Evolutionary conservation across 2,329 filamentous ascomycete genomes (phyloP), one percentile per base, ranked within the genome.

Genomic region (Aspergillus fischeri): DNA sequence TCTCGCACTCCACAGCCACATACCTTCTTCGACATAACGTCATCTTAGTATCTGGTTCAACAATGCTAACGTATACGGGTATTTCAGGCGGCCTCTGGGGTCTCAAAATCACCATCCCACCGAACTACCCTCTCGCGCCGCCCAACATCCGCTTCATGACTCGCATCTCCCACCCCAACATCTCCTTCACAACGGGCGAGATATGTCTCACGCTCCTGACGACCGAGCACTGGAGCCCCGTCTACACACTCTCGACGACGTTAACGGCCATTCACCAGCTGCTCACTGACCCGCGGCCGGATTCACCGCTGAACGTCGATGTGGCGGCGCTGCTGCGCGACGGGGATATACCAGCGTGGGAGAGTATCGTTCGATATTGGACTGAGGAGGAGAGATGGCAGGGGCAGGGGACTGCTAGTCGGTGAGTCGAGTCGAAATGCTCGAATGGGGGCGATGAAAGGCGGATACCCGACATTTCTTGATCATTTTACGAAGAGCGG

Each of bases 171-270:
- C 92, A 96, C 78, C 87, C 92, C 50, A 97, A 97, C 75, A 86
- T 89, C 49, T 78, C 83, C 60, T 86, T 85, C 71, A 78, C 80
- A 42, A 92, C 86, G 2, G 94, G 94, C 65, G 92, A 97, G 76
- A 94, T 99, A 70, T 99, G 94, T 74, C 85, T 97, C 28, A 94
- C 97, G 70, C 82, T 97, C 60, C 81, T 99, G 52, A 86, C 84
- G 59, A 80, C 78, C 0, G 76, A 79, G 69, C 83, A 87, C 20
- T 97, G 93, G 93, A 89, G 90, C 58, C 90, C 92, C 1, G 86
- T 91, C 20, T 94, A 96, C 74, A 92, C 88, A 44, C 82, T 97
- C 4, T 74, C 71, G 14, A 70, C 68, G n/a, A 78, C 75, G 2
- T 65, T 80, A 53, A 73, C 73, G 8, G 77, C 78, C 4, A 74